Conservation (phyloP, 192 early-diverging fungal species). For the Chytriomyces hyalinus region DNA sequence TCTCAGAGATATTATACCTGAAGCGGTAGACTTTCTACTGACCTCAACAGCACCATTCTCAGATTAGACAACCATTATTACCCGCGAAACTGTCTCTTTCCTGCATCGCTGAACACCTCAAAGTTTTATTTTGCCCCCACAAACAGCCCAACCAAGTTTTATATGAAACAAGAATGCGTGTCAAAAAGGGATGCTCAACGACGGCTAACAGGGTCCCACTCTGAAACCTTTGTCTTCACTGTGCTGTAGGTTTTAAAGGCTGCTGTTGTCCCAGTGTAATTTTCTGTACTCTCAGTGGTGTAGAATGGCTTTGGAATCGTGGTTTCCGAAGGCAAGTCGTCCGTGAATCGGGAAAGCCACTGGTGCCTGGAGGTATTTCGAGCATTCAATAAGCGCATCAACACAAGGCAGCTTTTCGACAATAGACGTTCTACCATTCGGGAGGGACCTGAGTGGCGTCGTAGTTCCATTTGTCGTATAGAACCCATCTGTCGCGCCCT, state of each 20-base stretch:
- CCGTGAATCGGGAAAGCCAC: conserved; percentile 60
- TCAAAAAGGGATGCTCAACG: conserved; percentile 1
- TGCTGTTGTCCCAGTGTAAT: conserved; percentile 51
- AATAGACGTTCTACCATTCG: conserved; percentile 49
- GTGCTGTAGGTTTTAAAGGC: conserved; percentile 63
- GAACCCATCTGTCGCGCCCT: conserved; percentile 57
- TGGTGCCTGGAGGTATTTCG: conserved; percentile 49
- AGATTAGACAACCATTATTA: too few relatives aligned
- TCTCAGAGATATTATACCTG: too few relatives aligned
- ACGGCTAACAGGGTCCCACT: conserved; percentile 40
- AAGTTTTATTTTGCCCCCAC: too few relatives aligned
- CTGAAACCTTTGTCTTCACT: conserved; percentile 48
- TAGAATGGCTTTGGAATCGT: conserved; percentile 56
- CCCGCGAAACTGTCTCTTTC: too few relatives aligned
- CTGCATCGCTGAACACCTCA: too few relatives aligned
- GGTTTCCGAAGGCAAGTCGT: conserved; percentile 51
- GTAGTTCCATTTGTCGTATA: conserved; percentile 60
- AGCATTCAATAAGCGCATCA: background rate
- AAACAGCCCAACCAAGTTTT: too few relatives aligned
- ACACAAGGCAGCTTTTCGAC: background rate
- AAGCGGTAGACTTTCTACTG: too few relatives aligned
- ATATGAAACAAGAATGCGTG: background rate
- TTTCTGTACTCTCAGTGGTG: conserved; percentile 35
- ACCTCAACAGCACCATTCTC: too few relatives aligned
- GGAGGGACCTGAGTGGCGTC: conserved; percentile 59